phyloP scores from a whole-genome alignment of 2,329 filamentous ascomycete species.

The Helotiales sp. region DNA sequence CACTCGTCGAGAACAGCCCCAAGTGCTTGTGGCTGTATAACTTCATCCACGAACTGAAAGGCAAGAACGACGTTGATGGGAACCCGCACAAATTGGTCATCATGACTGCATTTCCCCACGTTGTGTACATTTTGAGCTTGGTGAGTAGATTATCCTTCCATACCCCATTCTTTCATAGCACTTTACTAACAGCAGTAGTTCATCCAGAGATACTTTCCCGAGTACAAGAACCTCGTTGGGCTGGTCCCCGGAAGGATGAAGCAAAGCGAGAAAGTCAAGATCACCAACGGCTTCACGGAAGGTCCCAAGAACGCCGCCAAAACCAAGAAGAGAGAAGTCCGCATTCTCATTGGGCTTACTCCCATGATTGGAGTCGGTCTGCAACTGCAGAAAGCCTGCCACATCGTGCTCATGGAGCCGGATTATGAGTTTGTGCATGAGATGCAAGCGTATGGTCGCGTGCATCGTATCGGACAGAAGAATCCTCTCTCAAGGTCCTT shows the following conservation, averaged over 20 bases:
- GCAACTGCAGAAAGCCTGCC: constrained; percentile 24
- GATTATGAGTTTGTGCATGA: constrained; percentile 27
- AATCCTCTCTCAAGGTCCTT: constrained; percentile 23
- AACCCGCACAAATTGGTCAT: constrained; percentile 29
- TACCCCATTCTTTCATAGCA: neutral
- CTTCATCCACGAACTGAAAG: constrained; percentile 18
- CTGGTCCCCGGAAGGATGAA: constrained; percentile 17
- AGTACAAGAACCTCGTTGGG: constrained; percentile 12
- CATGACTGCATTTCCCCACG: constrained; percentile 25
- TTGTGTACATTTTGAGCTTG: constrained; percentile 27
- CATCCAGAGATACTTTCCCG: constrained; percentile 20
- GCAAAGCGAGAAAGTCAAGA: constrained; percentile 10
- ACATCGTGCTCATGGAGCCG: constrained; percentile 30
- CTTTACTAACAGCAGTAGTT: constrained; percentile 13
- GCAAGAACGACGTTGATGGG: constrained; percentile 1
- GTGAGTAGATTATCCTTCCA: constrained; percentile 12
- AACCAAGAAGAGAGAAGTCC: constrained; percentile 16
- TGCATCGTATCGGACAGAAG: constrained; percentile 31
- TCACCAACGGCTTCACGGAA: constrained; percentile 24
- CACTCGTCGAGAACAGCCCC: constrained; percentile 27
- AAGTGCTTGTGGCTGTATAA: constrained; percentile 30
- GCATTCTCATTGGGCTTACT: constrained; percentile 28
- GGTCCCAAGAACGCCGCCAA: neutral
- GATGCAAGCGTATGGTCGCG: constrained; percentile 23
- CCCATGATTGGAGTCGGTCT: constrained; percentile 24